phyloP scores from a whole-genome alignment of 2,329 filamentous ascomycete genomes.

The Alternaria tenuissima region DNA sequence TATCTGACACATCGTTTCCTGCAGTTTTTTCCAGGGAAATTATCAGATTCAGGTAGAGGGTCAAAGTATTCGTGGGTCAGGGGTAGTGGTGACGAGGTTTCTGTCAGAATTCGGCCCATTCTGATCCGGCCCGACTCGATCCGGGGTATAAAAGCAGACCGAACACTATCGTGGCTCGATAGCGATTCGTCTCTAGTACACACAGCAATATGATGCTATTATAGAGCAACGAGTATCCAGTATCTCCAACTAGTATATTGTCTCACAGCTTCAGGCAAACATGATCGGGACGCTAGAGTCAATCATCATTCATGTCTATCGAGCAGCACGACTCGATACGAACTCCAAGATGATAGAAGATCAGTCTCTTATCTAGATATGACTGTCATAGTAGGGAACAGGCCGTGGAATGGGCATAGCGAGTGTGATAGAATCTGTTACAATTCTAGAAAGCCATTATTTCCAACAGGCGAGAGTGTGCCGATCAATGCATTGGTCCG shows the following conservation, averaged over 20 bases:
- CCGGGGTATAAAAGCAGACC: no score
- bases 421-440: background rate
- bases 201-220: no score
- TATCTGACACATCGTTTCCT: background rate
- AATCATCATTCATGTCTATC: background rate
- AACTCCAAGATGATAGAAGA: background rate
- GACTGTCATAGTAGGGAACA: background rate
- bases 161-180: no score
- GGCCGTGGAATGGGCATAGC: background rate
- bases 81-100: background rate
- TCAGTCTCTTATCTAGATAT: background rate
- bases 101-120: no score
- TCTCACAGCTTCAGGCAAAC: no score
- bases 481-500: background rate
- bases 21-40: background rate
- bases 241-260: no score
- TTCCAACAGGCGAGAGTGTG: background rate
- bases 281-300: background rate
- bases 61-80: background rate
- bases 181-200: no score
- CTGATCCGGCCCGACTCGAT: no score
- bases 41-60: background rate
- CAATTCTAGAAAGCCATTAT: background rate
- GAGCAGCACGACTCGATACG: background rate
- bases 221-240: no score